Conservation (phyloP, 352 stramenopile species). For the Phytopythium ostracodes region DNA sequence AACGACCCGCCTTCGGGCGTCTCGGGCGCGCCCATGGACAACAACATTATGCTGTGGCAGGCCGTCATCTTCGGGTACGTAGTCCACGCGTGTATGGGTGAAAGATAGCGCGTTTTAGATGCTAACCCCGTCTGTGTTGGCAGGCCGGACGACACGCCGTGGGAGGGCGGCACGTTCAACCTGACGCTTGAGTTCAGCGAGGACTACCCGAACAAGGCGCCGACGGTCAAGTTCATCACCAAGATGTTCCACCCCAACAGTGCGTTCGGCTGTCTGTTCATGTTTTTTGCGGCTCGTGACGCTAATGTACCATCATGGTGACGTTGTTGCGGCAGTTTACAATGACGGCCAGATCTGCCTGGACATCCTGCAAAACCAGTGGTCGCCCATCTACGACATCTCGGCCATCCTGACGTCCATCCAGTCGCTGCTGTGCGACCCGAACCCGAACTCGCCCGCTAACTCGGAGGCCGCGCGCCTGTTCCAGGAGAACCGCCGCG, state of each 20-base stretch:
- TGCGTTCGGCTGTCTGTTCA: constrained; percentile 16
- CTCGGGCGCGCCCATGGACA: constrained; percentile 96
- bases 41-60: constrained; percentile 98
- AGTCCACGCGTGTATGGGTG: too few relatives aligned
- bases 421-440: constrained; percentile 98
- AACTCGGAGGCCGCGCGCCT: constrained; percentile 98
- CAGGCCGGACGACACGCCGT: constrained; percentile 98
- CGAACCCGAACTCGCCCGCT: constrained; percentile 98
- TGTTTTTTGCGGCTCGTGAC: not conserved
- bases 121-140: not conserved
- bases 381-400: constrained; percentile 99
- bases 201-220: constrained; percentile 99
- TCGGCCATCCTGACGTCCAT: constrained; percentile 99
- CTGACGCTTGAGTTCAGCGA: constrained; percentile 98
- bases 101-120: too few relatives aligned
- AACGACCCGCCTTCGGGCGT: constrained; percentile 98
- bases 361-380: constrained; percentile 99
- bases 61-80: constrained; percentile 88
- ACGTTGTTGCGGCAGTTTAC: constrained; percentile 59
- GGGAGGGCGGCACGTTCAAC: constrained; percentile 98
- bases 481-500: constrained; percentile 98
- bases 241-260: constrained; percentile 99
- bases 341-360: constrained; percentile 93
- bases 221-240: constrained; percentile 97
- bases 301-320: too few relatives aligned